These are phyloP conservation scores for Rhizopus arrhizus DNA, from an alignment of 371 early-diverging fungal species.

Conservation along the genomic window DNA sequence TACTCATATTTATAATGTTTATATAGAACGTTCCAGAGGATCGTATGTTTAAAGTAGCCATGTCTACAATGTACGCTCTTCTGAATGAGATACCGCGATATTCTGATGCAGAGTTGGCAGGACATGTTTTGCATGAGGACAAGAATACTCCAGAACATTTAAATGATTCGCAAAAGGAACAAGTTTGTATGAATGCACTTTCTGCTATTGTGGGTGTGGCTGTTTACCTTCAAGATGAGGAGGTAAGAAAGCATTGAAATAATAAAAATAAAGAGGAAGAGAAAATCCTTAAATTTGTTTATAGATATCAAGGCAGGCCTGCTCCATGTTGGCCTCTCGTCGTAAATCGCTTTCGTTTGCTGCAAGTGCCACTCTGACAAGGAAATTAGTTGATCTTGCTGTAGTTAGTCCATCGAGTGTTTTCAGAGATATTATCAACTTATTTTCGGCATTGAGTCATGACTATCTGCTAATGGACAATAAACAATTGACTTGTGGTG, in stretches of 20 bases:
- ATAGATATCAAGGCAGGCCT: constrained; percentile 54
- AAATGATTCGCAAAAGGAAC: constrained; percentile 48
- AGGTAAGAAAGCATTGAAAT: constrained; percentile 39
- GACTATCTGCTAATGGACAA: constrained; percentile 47
- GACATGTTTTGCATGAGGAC: constrained; percentile 1
- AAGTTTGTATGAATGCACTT: constrained; percentile 61
- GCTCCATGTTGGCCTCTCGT: constrained; percentile 57
- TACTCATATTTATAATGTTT: neutral
- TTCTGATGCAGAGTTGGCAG: constrained; percentile 21
- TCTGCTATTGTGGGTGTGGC: constrained; percentile 69
- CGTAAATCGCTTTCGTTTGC: constrained; percentile 48
- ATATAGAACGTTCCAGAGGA: constrained; percentile 37
- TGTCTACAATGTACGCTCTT: constrained; percentile 59
- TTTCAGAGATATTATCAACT: constrained; percentile 58
- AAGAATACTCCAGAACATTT: constrained; percentile 27
- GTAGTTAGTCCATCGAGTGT: constrained; percentile 47
- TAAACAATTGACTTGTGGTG: constrained; percentile 50
- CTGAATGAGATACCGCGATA: constrained; percentile 58
- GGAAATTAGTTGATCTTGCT: constrained; percentile 53
- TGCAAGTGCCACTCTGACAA: constrained; percentile 48
- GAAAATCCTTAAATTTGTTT: neutral
- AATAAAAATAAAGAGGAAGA: neutral
- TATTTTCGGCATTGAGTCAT: constrained; percentile 54
- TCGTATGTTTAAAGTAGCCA: constrained; percentile 50
- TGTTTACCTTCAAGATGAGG: constrained; percentile 63